Base-by-base conservation (phyloP, 75 land plant species). In the Gnetum montanum region DNA sequence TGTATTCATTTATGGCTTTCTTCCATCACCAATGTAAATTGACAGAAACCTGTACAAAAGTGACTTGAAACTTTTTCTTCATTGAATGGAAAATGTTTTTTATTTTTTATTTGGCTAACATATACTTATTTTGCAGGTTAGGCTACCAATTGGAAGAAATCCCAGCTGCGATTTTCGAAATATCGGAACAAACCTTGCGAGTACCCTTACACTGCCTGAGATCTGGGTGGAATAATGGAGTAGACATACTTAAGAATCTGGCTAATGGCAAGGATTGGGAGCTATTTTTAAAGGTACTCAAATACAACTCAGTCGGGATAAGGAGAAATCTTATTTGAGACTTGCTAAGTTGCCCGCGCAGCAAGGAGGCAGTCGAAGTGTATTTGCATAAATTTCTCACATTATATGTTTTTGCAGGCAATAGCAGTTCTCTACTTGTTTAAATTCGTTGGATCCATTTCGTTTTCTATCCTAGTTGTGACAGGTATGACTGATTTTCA, bases 21-120 rank as follows among this genome's bases (percentile, higher is more conserved):
- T 91, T 28, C 97, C 97, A 2, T 37, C 61, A 1, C 59, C 75
- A 63, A 23, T 91, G 80, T 86, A n/a, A n/a, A n/a, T n/a, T n/a
- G n/a, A n/a, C n/a, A n/a, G n/a, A n/a, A n/a, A 76, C 56, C 76
- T 68, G 57, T 11, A 6, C 23, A 28, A 37, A 10, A 19, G 0
- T 20, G 4, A 16, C 43, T 2, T 4, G 29, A 12, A 43, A 37
- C 59, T 3, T 11, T 2, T 15, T 2, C 38, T 16, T 6, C 16
- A 48, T 31, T 2, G 44, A 3, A 7, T 11, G 48, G 8, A 28
- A 47, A 13, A 47, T n/a, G 24, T 25, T 10, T 22, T 4, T 15
- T 52, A 5, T 25, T 6, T 19, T 6, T 19, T 7, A 25, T 6
- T 19, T 60, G 28, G 52, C 47, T 25, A 23, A 25, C 15, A 22